phyloP scores from a whole-genome alignment of 2,329 filamentous ascomycete species.

The Apiospora hydei region DNA sequence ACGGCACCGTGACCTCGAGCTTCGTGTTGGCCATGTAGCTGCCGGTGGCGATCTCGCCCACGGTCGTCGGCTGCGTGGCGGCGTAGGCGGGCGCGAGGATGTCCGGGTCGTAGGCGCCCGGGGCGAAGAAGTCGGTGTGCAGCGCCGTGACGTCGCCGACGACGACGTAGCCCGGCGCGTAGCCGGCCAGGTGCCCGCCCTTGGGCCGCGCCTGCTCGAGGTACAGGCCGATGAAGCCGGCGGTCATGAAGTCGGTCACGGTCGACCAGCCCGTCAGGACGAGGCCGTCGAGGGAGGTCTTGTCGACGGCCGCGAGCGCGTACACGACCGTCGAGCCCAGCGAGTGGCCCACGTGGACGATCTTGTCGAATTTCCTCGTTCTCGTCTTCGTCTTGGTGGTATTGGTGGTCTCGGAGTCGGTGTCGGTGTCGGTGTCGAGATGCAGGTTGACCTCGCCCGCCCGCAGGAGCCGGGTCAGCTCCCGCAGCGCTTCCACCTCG shows the following conservation, averaged over 20 bases:
- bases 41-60: conserved; percentile 64
- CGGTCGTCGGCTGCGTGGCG: conserved; percentile 62
- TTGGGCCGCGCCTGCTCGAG: conserved; percentile 56
- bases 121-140: conserved; percentile 60
- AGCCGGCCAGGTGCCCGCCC: conserved; percentile 32
- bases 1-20: conserved; percentile 56
- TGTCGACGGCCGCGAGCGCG: conserved; percentile 50
- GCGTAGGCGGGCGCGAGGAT: conserved; percentile 55
- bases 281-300: conserved; percentile 54
- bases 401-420: not conserved
- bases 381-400: too few relatives aligned
- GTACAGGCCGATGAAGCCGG: conserved; percentile 40
- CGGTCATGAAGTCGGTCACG: conserved; percentile 49
- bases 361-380: conserved; percentile 43
- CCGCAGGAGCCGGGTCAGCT: conserved; percentile 59
- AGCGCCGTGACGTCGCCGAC: conserved; percentile 53
- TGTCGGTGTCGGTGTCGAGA: conserved; percentile 43
- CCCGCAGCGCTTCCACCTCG: conserved; percentile 64
- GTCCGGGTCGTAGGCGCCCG: conserved; percentile 61
- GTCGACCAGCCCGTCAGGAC: conserved; percentile 67
- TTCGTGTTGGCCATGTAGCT: conserved; percentile 40
- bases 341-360: conserved; percentile 69
- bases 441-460: conserved; percentile 49
- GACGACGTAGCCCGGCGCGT: conserved; percentile 59
- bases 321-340: conserved; percentile 68